Conservation (phyloP, 2,329 filamentous ascomycete genomes). For the Diplodia seriata region DNA sequence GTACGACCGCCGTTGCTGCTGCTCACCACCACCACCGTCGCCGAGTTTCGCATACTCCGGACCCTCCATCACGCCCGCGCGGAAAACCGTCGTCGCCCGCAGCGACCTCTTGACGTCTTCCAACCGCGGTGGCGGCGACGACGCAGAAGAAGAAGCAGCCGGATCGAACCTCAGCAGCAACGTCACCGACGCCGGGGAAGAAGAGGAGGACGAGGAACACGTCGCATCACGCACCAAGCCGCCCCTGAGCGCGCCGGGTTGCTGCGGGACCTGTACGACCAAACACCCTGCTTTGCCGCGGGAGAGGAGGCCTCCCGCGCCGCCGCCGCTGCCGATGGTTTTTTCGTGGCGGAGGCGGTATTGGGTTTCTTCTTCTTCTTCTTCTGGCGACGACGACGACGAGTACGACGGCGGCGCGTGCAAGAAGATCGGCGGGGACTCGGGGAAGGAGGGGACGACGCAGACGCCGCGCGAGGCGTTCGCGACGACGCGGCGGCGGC, state of each 20-base stretch:
- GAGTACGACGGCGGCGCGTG: no score
- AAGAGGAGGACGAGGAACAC: no score
- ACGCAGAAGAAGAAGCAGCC: neutral
- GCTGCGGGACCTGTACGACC: neutral
- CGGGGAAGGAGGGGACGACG: neutral
- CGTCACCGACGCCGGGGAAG: neutral
- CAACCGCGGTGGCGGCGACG: neutral
- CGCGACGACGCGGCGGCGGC: no score
- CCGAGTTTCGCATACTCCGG: neutral
- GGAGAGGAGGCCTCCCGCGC: neutral
- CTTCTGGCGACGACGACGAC: no score
- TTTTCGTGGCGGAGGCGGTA: conserved; percentile 25
- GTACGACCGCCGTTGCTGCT: neutral
- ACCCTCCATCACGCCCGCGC: neutral
- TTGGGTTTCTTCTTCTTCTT: neutral
- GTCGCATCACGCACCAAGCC: neutral
- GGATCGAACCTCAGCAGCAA: neutral
- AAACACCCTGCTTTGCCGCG: neutral
- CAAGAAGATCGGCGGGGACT: neutral
- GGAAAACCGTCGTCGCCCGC: neutral
- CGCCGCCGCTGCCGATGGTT: neutral
- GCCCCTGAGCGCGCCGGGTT: neutral
- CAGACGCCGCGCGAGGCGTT: conserved; percentile 1
- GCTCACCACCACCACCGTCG: no score
- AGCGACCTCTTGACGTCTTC: neutral